Base-by-base conservation (phyloP, 2,329 filamentous ascomycete species). In the Aureobasidium sp. region DNA sequence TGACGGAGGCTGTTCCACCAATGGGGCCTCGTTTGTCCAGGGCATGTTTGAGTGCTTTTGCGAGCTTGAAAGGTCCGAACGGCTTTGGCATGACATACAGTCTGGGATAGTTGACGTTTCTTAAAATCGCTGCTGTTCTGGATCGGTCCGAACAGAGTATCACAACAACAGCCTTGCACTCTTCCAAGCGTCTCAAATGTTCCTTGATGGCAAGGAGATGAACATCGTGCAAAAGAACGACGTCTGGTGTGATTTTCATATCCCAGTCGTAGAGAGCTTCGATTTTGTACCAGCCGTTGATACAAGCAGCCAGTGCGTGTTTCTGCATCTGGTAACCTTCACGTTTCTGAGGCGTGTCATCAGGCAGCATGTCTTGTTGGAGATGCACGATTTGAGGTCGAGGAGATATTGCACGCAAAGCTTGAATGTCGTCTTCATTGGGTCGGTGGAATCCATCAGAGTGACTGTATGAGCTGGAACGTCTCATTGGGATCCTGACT, bases 21-120 rank as follows among this genome's bases (percentile, higher is more conserved):
- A 20, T 12, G 17, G 45, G 37, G 20, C 29, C 25, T 7, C 45
- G 34, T 22, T 49, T 61, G 45, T 61, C 57, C 9, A 61, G 47
- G 14, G 57, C 57, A 11, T 61, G 57, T 12, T 47, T 48, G 12
- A 62, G 51, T 22, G 41, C 44, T 22, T 67, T 69, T 11, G 70
- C 70, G 31, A 75, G 68, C 63, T 74, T 75, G 64, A 69, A 68
- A 8, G 73, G 72, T 9, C 73, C 73, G 25, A 73, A 70, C 12
- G 73, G 73, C 49, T 57, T 62, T 15, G 51, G 22, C 34, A 62
- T 58, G n/a, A 62, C 27, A 15, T 58, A 42, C 15, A 62, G 27
- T 29, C 37, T 47, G 39, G 41, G 36, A 25, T 62, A 57, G 1
- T 51, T 22, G 52, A 62, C 37, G 11, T 27, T 22, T 34, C n/a